Percentiles rank a stretch among this genome's conserved stretches.
These are phyloP conservation scores for Solanum tarapatanum DNA, from an alignment of 257 asterid genomes.

Conservation along the genomic window DNA sequence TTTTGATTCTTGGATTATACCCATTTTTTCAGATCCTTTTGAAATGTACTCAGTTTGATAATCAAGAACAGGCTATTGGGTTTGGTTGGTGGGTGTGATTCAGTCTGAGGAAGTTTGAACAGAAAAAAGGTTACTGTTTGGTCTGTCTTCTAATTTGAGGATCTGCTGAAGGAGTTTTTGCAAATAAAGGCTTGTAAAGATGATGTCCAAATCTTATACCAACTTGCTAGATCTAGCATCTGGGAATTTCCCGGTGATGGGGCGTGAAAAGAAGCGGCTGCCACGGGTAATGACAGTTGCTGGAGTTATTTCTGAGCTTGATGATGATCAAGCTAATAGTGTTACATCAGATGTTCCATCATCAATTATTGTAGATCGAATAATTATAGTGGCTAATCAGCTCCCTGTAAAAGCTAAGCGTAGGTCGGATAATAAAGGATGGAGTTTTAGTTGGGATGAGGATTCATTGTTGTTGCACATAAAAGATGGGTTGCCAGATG, in stretches of 20 bases:
- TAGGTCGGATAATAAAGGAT: slow-evolving; percentile 31
- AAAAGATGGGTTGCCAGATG: slow-evolving; percentile 43
- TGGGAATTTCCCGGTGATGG: slow-evolving; percentile 43
- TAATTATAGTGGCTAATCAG: slow-evolving; percentile 42
- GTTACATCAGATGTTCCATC: slow-evolving; percentile 37
- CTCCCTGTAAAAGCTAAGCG: slow-evolving; percentile 39
- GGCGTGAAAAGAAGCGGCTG: slow-evolving; percentile 28
- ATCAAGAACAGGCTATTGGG: background rate
- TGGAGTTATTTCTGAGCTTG: slow-evolving; percentile 44
- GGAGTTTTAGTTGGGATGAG: slow-evolving; percentile 51
- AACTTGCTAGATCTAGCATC: slow-evolving; percentile 39
- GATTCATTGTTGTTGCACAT: slow-evolving; percentile 36
- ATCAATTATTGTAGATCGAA: slow-evolving; percentile 25
- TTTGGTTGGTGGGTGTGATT: background rate
- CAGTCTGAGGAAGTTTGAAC: background rate
- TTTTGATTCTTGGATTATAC: background rate
- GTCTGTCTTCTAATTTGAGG: background rate
- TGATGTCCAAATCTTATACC: slow-evolving; percentile 47
- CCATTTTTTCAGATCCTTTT: slow-evolving; percentile 22
- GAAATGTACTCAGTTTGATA: slow-evolving; percentile 1
- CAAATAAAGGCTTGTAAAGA: slow-evolving; percentile 15
- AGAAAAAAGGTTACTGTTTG: background rate
- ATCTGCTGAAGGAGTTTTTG: slow-evolving; percentile 2
- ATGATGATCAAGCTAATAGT: slow-evolving; percentile 38
- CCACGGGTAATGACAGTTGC: slow-evolving; percentile 52